Conservation (phyloP, 2,329 filamentous ascomycete species). For the Ceratocystis cacaofunesta region DNA sequence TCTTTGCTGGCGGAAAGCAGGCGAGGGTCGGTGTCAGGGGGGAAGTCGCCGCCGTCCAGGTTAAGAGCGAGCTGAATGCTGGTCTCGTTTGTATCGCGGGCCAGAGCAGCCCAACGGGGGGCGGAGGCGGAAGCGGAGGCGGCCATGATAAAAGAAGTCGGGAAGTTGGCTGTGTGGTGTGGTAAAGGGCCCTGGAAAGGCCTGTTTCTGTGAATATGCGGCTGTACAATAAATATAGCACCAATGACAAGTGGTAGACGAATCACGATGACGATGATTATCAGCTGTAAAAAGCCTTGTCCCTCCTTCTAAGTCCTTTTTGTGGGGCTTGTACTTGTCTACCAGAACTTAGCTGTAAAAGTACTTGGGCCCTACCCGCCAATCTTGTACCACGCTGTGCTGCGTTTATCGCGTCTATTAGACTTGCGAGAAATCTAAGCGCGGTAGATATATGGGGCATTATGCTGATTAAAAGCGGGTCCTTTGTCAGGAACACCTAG, state of each 20-base stretch:
- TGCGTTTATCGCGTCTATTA: background rate
- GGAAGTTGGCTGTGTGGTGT: background rate
- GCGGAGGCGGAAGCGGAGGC: slow-evolving; percentile 11
- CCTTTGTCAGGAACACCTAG: background rate
- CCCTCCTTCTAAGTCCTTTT: background rate
- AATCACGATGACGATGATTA: background rate
- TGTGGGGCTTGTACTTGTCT: background rate
- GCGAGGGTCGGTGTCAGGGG: slow-evolving; percentile 45
- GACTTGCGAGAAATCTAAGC: background rate
- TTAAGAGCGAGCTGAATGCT: slow-evolving; percentile 88
- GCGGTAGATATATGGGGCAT: background rate
- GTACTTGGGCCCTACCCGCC: background rate
- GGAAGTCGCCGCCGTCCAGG: slow-evolving; percentile 74
- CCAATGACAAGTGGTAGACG: background rate
- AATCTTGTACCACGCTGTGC: background rate
- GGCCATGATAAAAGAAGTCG: background rate
- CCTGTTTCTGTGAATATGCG: background rate
- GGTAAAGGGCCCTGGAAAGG: background rate
- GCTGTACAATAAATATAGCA: background rate
- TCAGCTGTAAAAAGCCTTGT: slow-evolving; percentile 1
- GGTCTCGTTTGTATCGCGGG: slow-evolving; percentile 93
- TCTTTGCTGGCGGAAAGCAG: slow-evolving; percentile 33
- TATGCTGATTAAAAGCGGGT: background rate
- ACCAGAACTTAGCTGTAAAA: background rate
- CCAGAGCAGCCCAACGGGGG: slow-evolving; percentile 58